These are phyloP conservation scores for Phytophthora niederhauseri DNA, from an alignment of 352 stramenopile species.

Conservation along the genomic window DNA sequence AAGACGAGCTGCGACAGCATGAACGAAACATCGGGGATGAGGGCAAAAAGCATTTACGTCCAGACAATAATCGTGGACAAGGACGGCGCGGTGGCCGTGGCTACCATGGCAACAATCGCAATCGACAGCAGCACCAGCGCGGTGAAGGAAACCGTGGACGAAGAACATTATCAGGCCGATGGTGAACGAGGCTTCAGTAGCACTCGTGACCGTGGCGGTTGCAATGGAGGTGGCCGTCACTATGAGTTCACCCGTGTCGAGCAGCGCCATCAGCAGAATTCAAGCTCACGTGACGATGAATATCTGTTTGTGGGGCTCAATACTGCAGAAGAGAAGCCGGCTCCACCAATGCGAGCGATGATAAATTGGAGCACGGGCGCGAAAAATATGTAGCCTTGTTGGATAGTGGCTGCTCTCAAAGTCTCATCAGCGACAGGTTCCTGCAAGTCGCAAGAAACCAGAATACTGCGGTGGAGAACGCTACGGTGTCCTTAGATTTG, in stretches of 20 bases:
- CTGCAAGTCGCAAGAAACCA: not conserved
- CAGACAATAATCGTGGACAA: not conserved
- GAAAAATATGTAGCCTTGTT: not conserved
- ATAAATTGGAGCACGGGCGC: conserved; percentile 5
- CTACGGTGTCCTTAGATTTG: not conserved
- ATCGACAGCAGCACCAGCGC: not conserved
- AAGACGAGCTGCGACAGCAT: not conserved
- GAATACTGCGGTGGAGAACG: not conserved
- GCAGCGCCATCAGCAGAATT: not conserved
- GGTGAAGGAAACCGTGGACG: not conserved
- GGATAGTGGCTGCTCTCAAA: conserved; percentile 6
- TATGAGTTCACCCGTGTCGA: not conserved
- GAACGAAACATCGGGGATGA: too few species aligned
- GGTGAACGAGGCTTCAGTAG: not conserved
- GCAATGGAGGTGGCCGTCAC: not conserved
- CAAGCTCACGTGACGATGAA: not conserved
- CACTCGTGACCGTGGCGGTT: not conserved
- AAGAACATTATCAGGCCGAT: not conserved
- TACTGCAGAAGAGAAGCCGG: not conserved
- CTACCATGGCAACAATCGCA: not conserved
- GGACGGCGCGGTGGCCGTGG: too few species aligned
- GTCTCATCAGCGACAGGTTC: not conserved
- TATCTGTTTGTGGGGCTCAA: conserved; percentile 4
- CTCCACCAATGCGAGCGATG: conserved; percentile 4
- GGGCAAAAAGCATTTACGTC: not conserved